Conservation (phyloP, 805 yeast genomes). For the Yarrowia osloensis region DNA sequence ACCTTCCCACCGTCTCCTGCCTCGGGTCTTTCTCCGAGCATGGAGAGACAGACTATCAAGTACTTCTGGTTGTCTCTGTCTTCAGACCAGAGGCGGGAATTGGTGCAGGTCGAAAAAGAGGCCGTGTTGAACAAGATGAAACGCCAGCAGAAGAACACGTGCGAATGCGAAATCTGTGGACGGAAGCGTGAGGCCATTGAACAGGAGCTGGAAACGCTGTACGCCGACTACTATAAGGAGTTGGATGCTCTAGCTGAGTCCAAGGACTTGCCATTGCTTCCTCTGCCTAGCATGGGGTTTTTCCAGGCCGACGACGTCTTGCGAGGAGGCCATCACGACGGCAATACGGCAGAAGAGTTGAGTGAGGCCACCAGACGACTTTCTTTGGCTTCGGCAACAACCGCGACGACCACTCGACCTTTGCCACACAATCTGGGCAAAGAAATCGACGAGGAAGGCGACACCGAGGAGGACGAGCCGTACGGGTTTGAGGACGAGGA, state of each 20-base stretch:
- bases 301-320: not conserved
- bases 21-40: slow-evolving; percentile 49
- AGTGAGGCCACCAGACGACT: not conserved
- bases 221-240: slow-evolving; percentile 64
- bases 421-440: not conserved
- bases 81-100: slow-evolving; percentile 58
- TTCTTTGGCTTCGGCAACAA: not conserved
- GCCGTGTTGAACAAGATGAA: slow-evolving; percentile 66
- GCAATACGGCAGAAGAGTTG: not conserved
- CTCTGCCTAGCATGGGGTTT: not conserved
- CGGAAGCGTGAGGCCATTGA: slow-evolving; percentile 70
- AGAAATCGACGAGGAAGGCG: slow-evolving; percentile 34
- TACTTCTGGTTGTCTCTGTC: slow-evolving; percentile 68
- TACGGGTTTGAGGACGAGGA: not conserved
- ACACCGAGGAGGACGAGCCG: slow-evolving; percentile 34
- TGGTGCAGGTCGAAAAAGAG: slow-evolving; percentile 67
- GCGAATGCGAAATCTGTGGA: slow-evolving; percentile 79
- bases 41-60: slow-evolving; percentile 55
- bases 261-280: not conserved
- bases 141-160: slow-evolving; percentile 57
- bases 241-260: slow-evolving; percentile 40
- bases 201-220: slow-evolving; percentile 71
- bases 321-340: not conserved
- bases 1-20: slow-evolving; percentile 10
- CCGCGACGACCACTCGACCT: not conserved